These are phyloP conservation scores for Podaxis rugospora DNA, from an alignment of 768 basidiomycete genomes.

Conservation along the genomic window DNA sequence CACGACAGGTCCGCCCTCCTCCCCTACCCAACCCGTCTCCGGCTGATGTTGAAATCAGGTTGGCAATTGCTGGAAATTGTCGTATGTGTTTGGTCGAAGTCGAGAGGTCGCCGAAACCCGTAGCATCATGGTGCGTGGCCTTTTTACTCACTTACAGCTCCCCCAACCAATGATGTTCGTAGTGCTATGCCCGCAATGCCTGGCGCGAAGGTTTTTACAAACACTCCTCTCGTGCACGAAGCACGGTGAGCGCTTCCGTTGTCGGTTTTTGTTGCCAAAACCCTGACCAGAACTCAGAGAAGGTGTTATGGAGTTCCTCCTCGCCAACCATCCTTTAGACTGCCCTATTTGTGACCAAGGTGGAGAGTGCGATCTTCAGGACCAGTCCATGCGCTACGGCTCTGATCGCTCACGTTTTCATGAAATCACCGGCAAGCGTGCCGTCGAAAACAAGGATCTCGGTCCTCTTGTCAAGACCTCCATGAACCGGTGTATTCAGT, in stretches of 20 bases:
- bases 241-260: constrained; percentile 48
- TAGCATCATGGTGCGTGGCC: constrained; percentile 75
- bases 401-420: constrained; percentile 97
- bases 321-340: constrained; percentile 96
- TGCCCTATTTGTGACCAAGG: constrained; percentile 99
- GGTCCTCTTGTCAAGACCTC: constrained; percentile 98
- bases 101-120: constrained; percentile 89
- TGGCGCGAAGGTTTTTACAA: constrained; percentile 88
- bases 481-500: constrained; percentile 99
- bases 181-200: constrained; percentile 99
- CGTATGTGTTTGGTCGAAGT: constrained; percentile 99
- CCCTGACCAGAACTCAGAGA: constrained; percentile 47
- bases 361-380: constrained; percentile 97
- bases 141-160: background rate
- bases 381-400: constrained; percentile 99
- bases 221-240: constrained; percentile 87
- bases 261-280: constrained; percentile 9
- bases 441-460: constrained; percentile 96
- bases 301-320: constrained; percentile 98
- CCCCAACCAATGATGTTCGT: constrained; percentile 4
- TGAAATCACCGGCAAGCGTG: constrained; percentile 96
- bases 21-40: background rate
- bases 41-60: constrained; percentile 36
- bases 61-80: constrained; percentile 97
- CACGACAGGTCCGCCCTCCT: constrained; percentile 63